These are phyloP conservation scores for Scutellaria minor DNA, from an alignment of 257 asterid genomes.

Conservation along the genomic window DNA sequence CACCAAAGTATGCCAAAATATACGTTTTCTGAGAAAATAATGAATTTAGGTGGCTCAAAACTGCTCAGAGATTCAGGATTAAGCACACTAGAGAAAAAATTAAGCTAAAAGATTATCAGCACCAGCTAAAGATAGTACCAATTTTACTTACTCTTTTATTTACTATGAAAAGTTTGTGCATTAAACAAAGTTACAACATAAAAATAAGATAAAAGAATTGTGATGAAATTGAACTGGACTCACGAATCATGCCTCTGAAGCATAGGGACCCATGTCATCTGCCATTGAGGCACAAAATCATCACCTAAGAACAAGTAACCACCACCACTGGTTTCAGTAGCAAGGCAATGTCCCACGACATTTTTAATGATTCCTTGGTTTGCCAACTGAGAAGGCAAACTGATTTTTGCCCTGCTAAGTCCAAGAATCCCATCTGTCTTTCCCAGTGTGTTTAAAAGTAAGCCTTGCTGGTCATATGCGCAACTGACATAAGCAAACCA, in stretches of 20 bases:
- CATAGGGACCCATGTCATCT: slow-evolving; percentile 77
- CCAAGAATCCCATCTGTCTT: slow-evolving; percentile 83
- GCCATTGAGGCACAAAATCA: slow-evolving; percentile 66
- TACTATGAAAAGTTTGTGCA: slow-evolving; percentile 7
- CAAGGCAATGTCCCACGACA: slow-evolving; percentile 76
- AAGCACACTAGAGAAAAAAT: background rate
- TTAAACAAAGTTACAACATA: slow-evolving; percentile 2
- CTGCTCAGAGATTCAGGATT: slow-evolving; percentile 23
- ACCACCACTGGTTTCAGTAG: slow-evolving; percentile 52
- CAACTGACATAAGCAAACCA: slow-evolving; percentile 53
- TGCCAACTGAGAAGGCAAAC: slow-evolving; percentile 79
- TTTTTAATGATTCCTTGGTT: slow-evolving; percentile 58
- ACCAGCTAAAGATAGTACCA: background rate
- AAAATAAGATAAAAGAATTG: slow-evolving; percentile 1
- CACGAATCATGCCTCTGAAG: slow-evolving; percentile 55
- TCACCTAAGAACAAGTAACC: slow-evolving; percentile 78
- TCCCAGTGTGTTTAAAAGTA: slow-evolving; percentile 61
- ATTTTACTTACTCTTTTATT: background rate
- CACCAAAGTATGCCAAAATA: background rate
- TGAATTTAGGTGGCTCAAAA: background rate
- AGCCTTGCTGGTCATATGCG: slow-evolving; percentile 83
- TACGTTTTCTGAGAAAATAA: background rate
- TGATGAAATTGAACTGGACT: slow-evolving; percentile 26
- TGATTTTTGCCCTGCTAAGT: slow-evolving; percentile 68
- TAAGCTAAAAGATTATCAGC: background rate